phyloP scores from a whole-genome alignment of 345 rosid species.

The Lepidium didymum region DNA sequence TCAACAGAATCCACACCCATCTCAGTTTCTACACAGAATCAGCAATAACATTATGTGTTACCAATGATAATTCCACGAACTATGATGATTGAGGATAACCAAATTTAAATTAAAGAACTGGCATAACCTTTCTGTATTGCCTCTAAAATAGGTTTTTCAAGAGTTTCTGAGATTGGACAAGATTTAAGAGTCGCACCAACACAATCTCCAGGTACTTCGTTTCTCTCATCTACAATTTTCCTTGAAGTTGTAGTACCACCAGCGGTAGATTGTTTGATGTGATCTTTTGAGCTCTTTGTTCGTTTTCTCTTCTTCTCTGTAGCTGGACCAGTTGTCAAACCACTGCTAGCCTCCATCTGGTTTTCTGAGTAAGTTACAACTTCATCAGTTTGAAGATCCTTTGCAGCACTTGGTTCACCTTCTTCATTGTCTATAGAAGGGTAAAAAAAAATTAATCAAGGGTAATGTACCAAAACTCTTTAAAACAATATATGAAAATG shows the following conservation, averaged over 20 bases:
- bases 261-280: neutral
- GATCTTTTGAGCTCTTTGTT: conserved; percentile 6
- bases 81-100: neutral
- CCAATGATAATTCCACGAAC: neutral
- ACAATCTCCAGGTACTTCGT: neutral
- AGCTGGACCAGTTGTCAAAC: conserved; percentile 1
- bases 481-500: neutral
- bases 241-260: neutral
- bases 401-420: neutral
- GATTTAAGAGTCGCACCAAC: neutral
- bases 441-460: neutral
- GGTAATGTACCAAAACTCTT: neutral
- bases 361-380: neutral
- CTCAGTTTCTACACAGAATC: conserved; percentile 8
- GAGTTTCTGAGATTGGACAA: neutral
- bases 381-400: neutral
- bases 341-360: conserved; percentile 2
- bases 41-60: neutral
- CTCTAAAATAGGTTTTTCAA: neutral
- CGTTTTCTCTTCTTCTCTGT: conserved; percentile 9
- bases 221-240: neutral
- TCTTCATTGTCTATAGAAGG: neutral
- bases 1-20: neutral
- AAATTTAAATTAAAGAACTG: neutral
- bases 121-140: neutral